Percentiles rank a stretch among this genome's conserved stretches.
Conservation (phyloP, 225 moss, liverwort and hornwort species). For the Pseudoscleropodium purum region DNA sequence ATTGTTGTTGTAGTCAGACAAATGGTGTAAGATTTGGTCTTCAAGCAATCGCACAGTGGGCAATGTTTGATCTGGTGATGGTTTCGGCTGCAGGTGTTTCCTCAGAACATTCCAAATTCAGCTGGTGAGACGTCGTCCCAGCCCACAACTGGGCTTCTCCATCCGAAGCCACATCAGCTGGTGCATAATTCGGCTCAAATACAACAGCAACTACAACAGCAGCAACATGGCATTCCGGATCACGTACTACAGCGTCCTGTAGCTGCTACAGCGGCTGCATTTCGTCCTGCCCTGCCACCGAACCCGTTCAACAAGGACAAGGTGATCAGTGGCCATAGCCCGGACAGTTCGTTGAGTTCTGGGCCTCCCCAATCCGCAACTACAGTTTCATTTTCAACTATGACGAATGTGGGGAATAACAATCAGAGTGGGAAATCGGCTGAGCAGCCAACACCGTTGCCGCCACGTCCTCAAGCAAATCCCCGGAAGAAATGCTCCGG, state of each 20-base stretch:
- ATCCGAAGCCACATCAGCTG: constrained; percentile 9
- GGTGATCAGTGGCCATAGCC: constrained; percentile 25
- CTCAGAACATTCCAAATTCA: neutral
- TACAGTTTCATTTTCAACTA: constrained; percentile 28
- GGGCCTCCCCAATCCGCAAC: constrained; percentile 33
- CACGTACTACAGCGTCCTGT: constrained; percentile 14
- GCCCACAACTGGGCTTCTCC: neutral
- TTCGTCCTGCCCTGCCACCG: constrained; percentile 4
- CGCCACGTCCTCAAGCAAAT: constrained; percentile 30
- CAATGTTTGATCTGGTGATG: neutral
- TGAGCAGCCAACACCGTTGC: constrained; percentile 29
- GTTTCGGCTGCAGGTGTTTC: constrained; percentile 9
- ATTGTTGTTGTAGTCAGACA: neutral
- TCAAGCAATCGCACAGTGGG: neutral
- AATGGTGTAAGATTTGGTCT: neutral
- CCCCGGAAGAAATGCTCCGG: constrained; percentile 70
- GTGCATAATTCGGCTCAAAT: neutral
- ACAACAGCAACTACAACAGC: neutral
- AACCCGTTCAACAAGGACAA: constrained; percentile 25
- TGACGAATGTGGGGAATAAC: neutral
- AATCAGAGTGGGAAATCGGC: constrained; percentile 7
- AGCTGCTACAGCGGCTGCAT: neutral
- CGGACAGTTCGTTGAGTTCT: constrained; percentile 42
- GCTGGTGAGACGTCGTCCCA: constrained; percentile 3
- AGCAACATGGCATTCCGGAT: constrained; percentile 10